phyloP scores from a whole-genome alignment of 805 yeast genomes.

The Starmerella riodocensis region DNA sequence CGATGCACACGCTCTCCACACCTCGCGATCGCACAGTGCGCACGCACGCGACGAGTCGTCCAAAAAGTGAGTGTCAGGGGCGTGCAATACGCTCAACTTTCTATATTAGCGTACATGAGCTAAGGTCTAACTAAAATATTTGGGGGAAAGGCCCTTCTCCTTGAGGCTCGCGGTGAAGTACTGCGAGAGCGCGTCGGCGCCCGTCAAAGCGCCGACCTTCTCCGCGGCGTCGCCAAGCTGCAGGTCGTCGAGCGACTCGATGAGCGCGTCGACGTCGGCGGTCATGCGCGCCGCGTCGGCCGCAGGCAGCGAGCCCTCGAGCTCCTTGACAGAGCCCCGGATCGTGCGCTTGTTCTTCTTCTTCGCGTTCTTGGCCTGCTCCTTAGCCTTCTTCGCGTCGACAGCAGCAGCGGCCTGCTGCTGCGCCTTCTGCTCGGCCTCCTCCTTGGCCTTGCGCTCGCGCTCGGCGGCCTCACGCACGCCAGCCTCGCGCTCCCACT shows the following conservation, averaged over 20 bases:
- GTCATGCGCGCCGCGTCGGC: constrained; percentile 38
- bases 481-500: constrained; percentile 98
- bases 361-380: constrained; percentile 76
- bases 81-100: background rate
- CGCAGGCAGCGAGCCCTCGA: constrained; percentile 46
- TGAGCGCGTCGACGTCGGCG: constrained; percentile 62
- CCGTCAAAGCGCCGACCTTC: constrained; percentile 48
- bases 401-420: constrained; percentile 54
- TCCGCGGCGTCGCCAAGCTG: constrained; percentile 63
- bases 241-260: constrained; percentile 69
- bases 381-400: constrained; percentile 73
- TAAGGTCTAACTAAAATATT: constrained; percentile 21
- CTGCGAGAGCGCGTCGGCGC: constrained; percentile 39
- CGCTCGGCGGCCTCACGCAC: constrained; percentile 92
- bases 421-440: constrained; percentile 60
- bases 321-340: constrained; percentile 72
- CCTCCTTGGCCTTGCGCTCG: constrained; percentile 83
- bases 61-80: too few relatives aligned
- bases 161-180: constrained; percentile 16
- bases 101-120: background rate
- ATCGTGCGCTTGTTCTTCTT: constrained; percentile 91
- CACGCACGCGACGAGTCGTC: too few relatives aligned
- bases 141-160: constrained; percentile 20
- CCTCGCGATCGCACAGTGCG: too few relatives aligned
- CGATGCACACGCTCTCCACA: too few relatives aligned